Evolutionary conservation across 768 basidiomycete species (phyloP), one percentile per base, ranked within the genome.

Genomic region (Mycena latifolia): DNA sequence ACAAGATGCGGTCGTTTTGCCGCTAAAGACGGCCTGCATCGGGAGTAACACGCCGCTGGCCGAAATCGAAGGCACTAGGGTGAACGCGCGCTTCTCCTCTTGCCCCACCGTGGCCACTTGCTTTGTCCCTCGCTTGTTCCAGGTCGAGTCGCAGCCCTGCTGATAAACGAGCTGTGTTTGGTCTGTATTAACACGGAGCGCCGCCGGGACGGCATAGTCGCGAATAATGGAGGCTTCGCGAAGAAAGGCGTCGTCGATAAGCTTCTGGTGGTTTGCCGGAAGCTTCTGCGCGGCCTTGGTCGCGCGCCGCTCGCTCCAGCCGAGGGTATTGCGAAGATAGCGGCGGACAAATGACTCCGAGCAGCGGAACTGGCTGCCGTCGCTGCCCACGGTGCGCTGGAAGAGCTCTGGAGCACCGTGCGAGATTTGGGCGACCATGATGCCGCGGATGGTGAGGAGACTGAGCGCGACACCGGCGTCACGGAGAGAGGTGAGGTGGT

Each of bases 41-140:
- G 80, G 81, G 7, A 84, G 74, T 3, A 80, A 37, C 0, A 50
- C 56, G 2, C 83, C 80, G 48, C 69, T 63, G 10, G 47, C 66
- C 0, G 81, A 74, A 17, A 82, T 62, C 0, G 74, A 74, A 9
- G 78, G 74, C 11, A 81, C 37, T 0, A 83, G 31, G 0, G 82
- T 84, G 58, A 83, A 80, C 15, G 82, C 83, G 0, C 76, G 72
- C 67, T 84, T 84, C 61, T 84, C 82, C 2, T 82, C 81, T 6
- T 57, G 39, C 5, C 83, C 81, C 8, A 76, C 51, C 1, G 74
- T 59, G 0, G 70, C 50, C 3, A 84, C 80, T 55, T 84, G 83
- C 59, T 78, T 77, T 0, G 72, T 59, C 0, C 80, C 79, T 0
- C 31, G 65, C 37, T 67, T 31, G 2, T 65, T 74, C 60, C 73